Evolutionary conservation across 768 basidiomycete species (phyloP), one percentile per base, ranked within the genome.

Genomic region (Tephrocybe sp.): DNA sequence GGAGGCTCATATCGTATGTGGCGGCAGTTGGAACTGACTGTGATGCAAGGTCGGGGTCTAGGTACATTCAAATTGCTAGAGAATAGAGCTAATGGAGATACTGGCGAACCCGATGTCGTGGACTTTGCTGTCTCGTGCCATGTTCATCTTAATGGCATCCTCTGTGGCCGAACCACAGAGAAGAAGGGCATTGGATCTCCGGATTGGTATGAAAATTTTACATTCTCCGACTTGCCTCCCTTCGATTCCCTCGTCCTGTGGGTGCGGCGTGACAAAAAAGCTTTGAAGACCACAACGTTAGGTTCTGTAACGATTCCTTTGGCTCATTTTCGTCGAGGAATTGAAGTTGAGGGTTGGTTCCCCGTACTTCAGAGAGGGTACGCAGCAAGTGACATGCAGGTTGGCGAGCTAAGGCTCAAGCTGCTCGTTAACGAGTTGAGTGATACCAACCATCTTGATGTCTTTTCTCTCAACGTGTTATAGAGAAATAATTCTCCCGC

Each of bases 1-100:
- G 87, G 86, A 35, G 90, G 90, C 6, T 79, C 87, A 9, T 92
- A 89, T 67, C 84, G 92, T 47, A 87, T 93, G 80, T 93, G 89
- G 87, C 78, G 92, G 43, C 87, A 89, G 63, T 76, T 93, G 19
- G 82, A 89, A 54, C 70, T 93, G 21, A 78, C 80, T 25, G 74
- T 91, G 47, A 73, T 86, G 31, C 86, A 89, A 66, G 90, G 83
- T 11, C 82, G 89, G 32, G 84, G 85, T 59, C 71, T 94, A 26
- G 87, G 87, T 40, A 74, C 72, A 50, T 65, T 71, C 35, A 79
- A 71, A 15, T 63, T 70, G 3, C 60, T 69, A 46, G 67, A 69
- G 46, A 53, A 67, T 31, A 70, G 65, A 28, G 58, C 54, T 19
- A 56, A 61, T 21, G 63, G 64, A 39, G 71, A 72, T 36, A 48